Base-by-base conservation (phyloP, 345 rosid species). In the Brassica juncea region DNA sequence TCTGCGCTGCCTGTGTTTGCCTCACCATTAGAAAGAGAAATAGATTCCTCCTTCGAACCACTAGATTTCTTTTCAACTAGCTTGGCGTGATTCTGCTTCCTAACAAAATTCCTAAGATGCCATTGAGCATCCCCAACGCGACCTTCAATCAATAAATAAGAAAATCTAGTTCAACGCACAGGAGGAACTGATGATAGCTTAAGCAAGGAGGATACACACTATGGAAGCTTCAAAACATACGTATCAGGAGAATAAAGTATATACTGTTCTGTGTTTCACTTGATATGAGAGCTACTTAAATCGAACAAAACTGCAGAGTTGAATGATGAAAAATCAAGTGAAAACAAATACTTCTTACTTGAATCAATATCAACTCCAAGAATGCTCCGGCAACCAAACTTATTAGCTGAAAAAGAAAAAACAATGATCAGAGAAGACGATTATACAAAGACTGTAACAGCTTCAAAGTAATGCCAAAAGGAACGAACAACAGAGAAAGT, bases 331-430 rank as follows among this genome's bases (percentile, higher is more conserved):
- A 35, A 39, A 3, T 8, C 44, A 39, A 34, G 11, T 39, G 44
- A 9, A 42, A 42, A 42, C 14, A 42, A 42, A 25, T 3, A 80
- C 55, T 73, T n/a, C 95, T 89, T 89, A 95, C 98, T 85, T 71
- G 89, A 78, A 84, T 95, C 98, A 42, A 95, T 95, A 84, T 93
- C 99, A 37, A 95, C 83, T 49, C 99, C 99, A 25, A 86, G 89
- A 57, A 95, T 93, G 84, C 87, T 89, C 30, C 61, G 84, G 85
- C 99, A 95, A n/a, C 80, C 79, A 75, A 87, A 93, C 83, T 87
- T 90, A 15, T 5, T 42, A 42, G 49, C 49, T 42, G 49, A 42
- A 35, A 37, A 72, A 7, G 12, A 39, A 9, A 39, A 42, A 42
- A 10, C 11, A 42, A 42, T 3, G 14, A 42, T 42, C 14, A 42